Conservation (phyloP, 164 flowering plant genomes). For the Vitis amurensis region DNA sequence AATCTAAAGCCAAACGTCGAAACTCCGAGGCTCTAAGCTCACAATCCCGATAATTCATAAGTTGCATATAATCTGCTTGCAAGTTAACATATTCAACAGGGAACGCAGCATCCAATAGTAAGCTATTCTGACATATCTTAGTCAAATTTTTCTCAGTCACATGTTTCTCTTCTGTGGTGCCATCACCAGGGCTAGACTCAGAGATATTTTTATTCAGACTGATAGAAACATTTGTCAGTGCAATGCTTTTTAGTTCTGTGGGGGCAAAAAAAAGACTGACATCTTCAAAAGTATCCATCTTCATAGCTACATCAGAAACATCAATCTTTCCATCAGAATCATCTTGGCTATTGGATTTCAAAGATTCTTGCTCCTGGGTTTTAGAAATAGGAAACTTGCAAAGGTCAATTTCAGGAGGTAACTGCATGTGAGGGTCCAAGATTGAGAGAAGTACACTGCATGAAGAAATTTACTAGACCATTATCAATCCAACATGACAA, state of each 20-base stretch:
- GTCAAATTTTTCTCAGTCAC: slow-evolving; percentile 20
- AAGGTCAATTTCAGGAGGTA: slow-evolving; percentile 76
- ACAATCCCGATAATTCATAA: slow-evolving; percentile 62
- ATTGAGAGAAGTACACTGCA: slow-evolving; percentile 87
- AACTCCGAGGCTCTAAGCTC: slow-evolving; percentile 84
- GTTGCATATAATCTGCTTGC: slow-evolving; percentile 77
- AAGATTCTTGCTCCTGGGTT: slow-evolving; percentile 37
- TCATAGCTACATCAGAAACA: slow-evolving; percentile 33
- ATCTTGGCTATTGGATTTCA: slow-evolving; percentile 40
- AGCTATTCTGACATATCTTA: slow-evolving; percentile 22
- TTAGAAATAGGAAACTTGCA: slow-evolving; percentile 47
- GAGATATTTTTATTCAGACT: slow-evolving; percentile 24
- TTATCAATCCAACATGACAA: background rate
- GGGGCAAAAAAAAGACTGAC: slow-evolving; percentile 74
- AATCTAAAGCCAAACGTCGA: slow-evolving; percentile 66
- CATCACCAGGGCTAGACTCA: slow-evolving; percentile 30
- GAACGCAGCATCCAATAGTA: slow-evolving; percentile 47
- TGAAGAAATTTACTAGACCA: slow-evolving; percentile 8
- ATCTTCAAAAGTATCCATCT: slow-evolving; percentile 61
- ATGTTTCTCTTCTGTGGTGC: slow-evolving; percentile 32
- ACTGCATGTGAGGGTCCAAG: slow-evolving; percentile 72
- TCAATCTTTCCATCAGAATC: slow-evolving; percentile 53
- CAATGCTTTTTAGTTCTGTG: slow-evolving; percentile 46
- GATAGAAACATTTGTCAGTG: slow-evolving; percentile 35
- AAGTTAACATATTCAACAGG: slow-evolving; percentile 52